These are phyloP conservation scores for Kwoniella sp. DNA, from an alignment of 768 basidiomycete species.

Conservation along the genomic window DNA sequence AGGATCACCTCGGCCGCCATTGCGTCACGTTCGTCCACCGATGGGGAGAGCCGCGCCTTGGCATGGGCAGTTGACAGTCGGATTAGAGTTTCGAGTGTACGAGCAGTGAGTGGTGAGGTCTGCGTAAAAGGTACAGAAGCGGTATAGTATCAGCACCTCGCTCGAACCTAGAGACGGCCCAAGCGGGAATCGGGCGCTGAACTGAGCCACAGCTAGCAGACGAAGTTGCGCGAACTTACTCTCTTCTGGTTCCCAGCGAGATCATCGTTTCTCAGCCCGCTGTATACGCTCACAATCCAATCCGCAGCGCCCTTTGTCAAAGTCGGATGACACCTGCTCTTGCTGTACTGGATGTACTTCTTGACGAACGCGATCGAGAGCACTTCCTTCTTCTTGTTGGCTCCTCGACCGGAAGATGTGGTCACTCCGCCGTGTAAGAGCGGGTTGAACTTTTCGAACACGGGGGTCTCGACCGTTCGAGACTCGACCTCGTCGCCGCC, in stretches of 20 bases:
- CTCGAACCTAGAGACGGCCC: background rate
- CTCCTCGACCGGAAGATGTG: conserved; percentile 60
- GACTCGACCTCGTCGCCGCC: conserved; percentile 70
- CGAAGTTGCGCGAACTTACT: no score
- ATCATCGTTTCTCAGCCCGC: conserved; percentile 86
- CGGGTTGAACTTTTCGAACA: conserved; percentile 96
- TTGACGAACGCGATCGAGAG: conserved; percentile 93
- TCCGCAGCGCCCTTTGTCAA: conserved; percentile 93
- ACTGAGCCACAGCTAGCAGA: background rate
- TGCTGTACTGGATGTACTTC: conserved; percentile 97
- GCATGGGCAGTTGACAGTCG: conserved; percentile 98
- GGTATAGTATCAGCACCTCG: conserved; percentile 25
- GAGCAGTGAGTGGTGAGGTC: conserved; percentile 96
- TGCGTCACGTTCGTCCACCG: conserved; percentile 83
- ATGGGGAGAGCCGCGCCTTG: conserved; percentile 83
- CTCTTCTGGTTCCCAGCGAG: conserved; percentile 85
- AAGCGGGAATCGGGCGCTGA: background rate
- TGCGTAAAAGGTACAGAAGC: conserved; percentile 51
- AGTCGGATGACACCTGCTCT: conserved; percentile 79
- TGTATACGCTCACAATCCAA: conserved; percentile 88
- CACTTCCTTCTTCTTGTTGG: conserved; percentile 73
- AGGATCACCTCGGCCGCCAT: conserved; percentile 90
- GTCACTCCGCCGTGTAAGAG: conserved; percentile 84
- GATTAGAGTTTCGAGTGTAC: conserved; percentile 97
- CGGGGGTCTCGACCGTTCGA: conserved; percentile 66